Evolutionary conservation across 306 rosid genomes (phyloP).

Genomic region (Lathyrus tuberosus): DNA sequence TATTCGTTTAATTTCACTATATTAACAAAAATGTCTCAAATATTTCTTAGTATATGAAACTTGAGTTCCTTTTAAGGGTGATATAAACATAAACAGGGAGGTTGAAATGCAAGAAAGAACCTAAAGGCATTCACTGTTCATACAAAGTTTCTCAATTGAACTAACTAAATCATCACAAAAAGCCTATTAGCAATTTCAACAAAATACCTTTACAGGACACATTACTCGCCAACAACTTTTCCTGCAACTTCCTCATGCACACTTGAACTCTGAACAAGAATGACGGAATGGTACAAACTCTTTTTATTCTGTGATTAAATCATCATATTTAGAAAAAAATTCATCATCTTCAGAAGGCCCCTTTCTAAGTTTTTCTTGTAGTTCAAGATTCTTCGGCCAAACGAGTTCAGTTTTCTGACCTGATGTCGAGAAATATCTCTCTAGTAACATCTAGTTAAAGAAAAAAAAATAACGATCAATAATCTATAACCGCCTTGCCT

Average conservation of each 20-base stretch:
- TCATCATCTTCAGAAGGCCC: conserved; percentile 75
- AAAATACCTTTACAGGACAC: neutral
- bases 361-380: conserved; percentile 60
- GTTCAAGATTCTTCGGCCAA: conserved; percentile 62
- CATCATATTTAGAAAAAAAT: conserved; percentile 49
- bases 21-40: too few relatives aligned
- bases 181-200: neutral
- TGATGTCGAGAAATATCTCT: conserved; percentile 73
- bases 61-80: too few relatives aligned
- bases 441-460: conserved; percentile 71
- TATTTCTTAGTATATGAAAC: too few relatives aligned
- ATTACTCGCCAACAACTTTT: neutral
- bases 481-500: neutral
- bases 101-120: too few relatives aligned
- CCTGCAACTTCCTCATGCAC: neutral
- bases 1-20: too few relatives aligned
- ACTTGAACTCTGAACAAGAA: conserved; percentile 13
- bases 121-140: neutral
- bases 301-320: conserved; percentile 6
- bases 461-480: neutral
- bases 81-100: too few relatives aligned
- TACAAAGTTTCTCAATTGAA: neutral
- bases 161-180: neutral
- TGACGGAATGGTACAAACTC: conserved; percentile 1
- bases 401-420: conserved; percentile 80